phyloP scores from a whole-genome alignment of 495 filamentous ascomycete species.

The Penicillium mononematosum region DNA sequence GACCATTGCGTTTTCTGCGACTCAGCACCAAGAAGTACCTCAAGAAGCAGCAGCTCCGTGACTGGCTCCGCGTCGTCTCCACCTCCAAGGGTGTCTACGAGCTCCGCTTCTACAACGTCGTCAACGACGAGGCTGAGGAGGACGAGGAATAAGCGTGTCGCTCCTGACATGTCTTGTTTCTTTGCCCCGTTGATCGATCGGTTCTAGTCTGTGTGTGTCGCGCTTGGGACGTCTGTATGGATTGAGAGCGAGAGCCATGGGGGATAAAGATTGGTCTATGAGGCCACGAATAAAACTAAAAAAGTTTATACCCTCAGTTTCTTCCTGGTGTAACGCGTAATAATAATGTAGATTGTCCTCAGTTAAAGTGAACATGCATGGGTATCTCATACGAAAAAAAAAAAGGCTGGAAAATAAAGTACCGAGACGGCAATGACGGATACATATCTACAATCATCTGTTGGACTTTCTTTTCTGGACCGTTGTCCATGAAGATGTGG shows the following conservation, averaged over 20 bases:
- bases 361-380: not conserved
- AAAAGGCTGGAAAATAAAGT: not conserved
- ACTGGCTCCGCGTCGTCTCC: constrained; percentile 98
- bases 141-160: constrained; percentile 82
- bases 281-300: constrained; percentile 30
- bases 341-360: not conserved
- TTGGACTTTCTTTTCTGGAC: not conserved
- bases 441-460: not conserved
- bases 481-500: not conserved
- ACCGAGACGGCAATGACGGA: not conserved
- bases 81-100: constrained; percentile 97
- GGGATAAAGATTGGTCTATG: constrained; percentile 29
- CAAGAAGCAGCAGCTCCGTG: constrained; percentile 99
- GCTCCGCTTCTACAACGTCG: constrained; percentile 99
- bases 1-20: constrained; percentile 13
- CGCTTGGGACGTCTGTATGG: constrained; percentile 13
- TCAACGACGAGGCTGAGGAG: constrained; percentile 93
- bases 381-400: not conserved
- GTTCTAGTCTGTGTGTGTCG: constrained; percentile 16
- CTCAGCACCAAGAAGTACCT: constrained; percentile 99
- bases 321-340: not conserved
- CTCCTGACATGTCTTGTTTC: constrained; percentile 11
- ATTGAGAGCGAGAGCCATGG: constrained; percentile 20
- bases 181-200: constrained; percentile 21
- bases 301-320: constrained; percentile 32